Base-by-base conservation (phyloP, 352 stramenopile species). In the Phytophthora vignae region DNA sequence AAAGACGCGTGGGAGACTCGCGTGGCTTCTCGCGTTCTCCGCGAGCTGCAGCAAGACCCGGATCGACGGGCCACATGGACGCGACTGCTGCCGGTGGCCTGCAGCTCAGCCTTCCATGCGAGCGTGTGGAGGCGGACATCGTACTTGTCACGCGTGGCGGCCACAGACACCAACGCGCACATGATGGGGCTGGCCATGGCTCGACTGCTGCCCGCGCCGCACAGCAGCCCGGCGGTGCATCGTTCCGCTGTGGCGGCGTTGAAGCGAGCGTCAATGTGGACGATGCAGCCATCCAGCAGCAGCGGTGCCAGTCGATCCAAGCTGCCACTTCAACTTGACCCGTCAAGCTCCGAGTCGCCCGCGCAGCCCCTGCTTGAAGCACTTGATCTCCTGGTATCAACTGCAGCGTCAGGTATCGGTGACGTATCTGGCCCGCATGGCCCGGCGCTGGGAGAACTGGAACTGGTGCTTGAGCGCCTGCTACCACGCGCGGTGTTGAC, bases 91-190 rank as follows among this genome's bases (percentile, higher is more conserved):
- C 82, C 82, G 9, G 81, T 75, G 44, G 82, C 80, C 0, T 83
- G 87, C 55, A 76, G 82, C 0, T 67, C 77, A 1, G 64, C 66
- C 50, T 89, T 91, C 54, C 64, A 90, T 56, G 67, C 74, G 11
- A 63, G 60, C 15, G 60, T 88, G 10, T 91, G 84, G 84, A 69
- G 61, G 25, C 73, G 73, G 49, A 81, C 78, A 3, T 71, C 31
- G 56, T 82, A 79, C 54, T 48, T 87, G 25, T 60, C 55, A 1
- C 63, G 19, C n/a, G 42, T 75, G 2, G 81, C 86, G 33, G 80
- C 82, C 2, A 79, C 71, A 0, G 72, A 85, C 48, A 89, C 73
- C 21, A 92, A 92, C 31, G 78, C 74, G 36, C 85, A 91, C 64
- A 60, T 89, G 61, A 67, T 81, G 55, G 77, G 71, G 12, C 48